Evolutionary conservation across 306 rosid genomes (phyloP).

Genomic region (Canavalia gladiata): DNA sequence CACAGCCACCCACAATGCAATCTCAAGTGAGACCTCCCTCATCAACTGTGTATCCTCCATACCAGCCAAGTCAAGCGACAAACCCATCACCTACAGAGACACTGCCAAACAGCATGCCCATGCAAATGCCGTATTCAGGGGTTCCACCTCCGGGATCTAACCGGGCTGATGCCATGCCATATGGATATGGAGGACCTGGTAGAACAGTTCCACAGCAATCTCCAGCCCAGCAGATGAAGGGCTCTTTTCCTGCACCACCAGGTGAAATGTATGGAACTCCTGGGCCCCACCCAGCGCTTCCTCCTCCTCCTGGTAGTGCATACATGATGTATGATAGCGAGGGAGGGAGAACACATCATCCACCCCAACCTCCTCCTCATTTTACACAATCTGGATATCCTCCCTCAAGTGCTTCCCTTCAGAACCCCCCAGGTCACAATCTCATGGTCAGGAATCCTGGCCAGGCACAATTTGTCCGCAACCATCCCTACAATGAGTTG

Average conservation of each 20-base stretch:
- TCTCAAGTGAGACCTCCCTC: conserved; percentile 75
- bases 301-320: conserved; percentile 77
- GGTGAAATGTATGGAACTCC: conserved; percentile 72
- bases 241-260: conserved; percentile 62
- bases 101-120: conserved; percentile 83
- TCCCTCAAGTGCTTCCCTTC: conserved; percentile 73
- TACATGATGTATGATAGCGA: conserved; percentile 91
- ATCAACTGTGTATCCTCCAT: conserved; percentile 66
- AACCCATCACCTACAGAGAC: conserved; percentile 72
- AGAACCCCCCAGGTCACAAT: conserved; percentile 62
- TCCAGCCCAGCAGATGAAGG: conserved; percentile 82
- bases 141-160: conserved; percentile 74
- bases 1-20: conserved; percentile 74
- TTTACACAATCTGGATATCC: conserved; percentile 79
- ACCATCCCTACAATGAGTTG: conserved; percentile 83
- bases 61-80: conserved; percentile 71
- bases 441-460: conserved; percentile 68
- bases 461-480: conserved; percentile 67
- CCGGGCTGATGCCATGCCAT: conserved; percentile 70
- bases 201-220: conserved; percentile 83
- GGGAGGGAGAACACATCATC: conserved; percentile 71
- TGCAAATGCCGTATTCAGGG: conserved; percentile 85
- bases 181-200: conserved; percentile 76
- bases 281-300: conserved; percentile 62
- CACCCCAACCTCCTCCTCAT: conserved; percentile 74